Conservation (phyloP, 495 filamentous ascomycete genomes). For the Peziza echinospora region DNA sequence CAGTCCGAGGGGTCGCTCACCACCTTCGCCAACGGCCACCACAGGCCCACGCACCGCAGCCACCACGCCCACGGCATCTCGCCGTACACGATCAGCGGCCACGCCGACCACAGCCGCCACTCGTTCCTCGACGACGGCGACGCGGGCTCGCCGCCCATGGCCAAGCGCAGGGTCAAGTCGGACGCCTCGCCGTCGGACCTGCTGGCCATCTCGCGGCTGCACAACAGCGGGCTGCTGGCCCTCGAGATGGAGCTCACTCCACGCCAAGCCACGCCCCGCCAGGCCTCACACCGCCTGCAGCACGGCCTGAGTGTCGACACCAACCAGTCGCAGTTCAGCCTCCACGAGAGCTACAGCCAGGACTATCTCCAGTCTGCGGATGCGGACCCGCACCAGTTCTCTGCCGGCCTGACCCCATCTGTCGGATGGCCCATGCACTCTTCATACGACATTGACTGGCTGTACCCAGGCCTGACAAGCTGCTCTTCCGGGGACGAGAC, state of each 20-base stretch:
- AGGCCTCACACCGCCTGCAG: conserved; percentile 10
- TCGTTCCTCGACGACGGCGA: conserved; percentile 19
- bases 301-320: conserved; percentile 18
- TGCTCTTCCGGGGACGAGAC: conserved; percentile 19
- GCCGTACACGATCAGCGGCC: conserved; percentile 17
- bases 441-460: conserved; percentile 2
- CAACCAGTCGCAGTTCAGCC: conserved; percentile 7
- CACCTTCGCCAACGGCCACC: conserved; percentile 79
- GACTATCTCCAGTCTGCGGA: conserved; percentile 17
- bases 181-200: conserved; percentile 20
- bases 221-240: conserved; percentile 2
- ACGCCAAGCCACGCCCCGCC: conserved; percentile 11
- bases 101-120: conserved; percentile 18
- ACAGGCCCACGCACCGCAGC: conserved; percentile 65
- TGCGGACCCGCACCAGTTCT: conserved; percentile 16
- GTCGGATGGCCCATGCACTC: conserved; percentile 17
- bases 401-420: conserved; percentile 16
- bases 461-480: conserved; percentile 11
- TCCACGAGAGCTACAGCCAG: conserved; percentile 15
- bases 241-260: conserved; percentile 13
- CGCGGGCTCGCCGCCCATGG: conserved; percentile 5
- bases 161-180: conserved; percentile 16
- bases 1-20: conserved; percentile 69
- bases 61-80: conserved; percentile 33
- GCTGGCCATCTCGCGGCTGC: conserved; percentile 14